A percentile compares a stretch with the other conserved stretches of the same genome.
Conservation (phyloP, 208 protist genomes). For the Acanthamoeba lenticulata region DNA sequence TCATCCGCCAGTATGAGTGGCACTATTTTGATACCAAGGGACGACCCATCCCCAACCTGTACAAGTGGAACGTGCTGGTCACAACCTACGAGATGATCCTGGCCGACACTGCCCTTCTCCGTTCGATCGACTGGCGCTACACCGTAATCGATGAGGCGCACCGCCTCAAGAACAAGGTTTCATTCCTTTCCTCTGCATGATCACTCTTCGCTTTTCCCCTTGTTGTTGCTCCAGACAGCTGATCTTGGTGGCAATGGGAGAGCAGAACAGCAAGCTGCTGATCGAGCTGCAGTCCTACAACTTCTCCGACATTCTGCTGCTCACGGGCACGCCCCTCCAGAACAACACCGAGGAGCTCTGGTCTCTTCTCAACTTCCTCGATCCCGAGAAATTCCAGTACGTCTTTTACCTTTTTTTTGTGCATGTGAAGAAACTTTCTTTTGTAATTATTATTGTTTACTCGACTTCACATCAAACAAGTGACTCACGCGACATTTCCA, state of each 20-base stretch:
- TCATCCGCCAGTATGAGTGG: constrained; percentile 87
- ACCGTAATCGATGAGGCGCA: constrained; percentile 97
- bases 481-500: not conserved
- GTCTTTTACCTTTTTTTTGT: not conserved
- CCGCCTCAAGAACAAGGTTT: constrained; percentile 89
- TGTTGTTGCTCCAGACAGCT: constrained; percentile 56
- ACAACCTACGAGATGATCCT: constrained; percentile 95
- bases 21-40: constrained; percentile 65
- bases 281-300: constrained; percentile 67
- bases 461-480: not conserved
- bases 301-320: constrained; percentile 71
- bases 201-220: constrained; percentile 87
- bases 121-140: constrained; percentile 93
- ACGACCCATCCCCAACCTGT: not conserved
- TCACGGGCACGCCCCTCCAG: constrained; percentile 95
- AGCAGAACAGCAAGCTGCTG: constrained; percentile 64
- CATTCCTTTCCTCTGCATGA: constrained; percentile 81
- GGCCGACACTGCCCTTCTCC: constrained; percentile 88
- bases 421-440: too few relatives aligned
- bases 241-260: not conserved
- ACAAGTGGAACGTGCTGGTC: constrained; percentile 94
- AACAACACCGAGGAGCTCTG: constrained; percentile 97
- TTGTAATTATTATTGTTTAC: not conserved
- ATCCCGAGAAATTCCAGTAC: constrained; percentile 88
- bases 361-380: constrained; percentile 96